Evolutionary conservation across 768 basidiomycete genomes (phyloP).

Genomic region (Tricholoma matsutake): DNA sequence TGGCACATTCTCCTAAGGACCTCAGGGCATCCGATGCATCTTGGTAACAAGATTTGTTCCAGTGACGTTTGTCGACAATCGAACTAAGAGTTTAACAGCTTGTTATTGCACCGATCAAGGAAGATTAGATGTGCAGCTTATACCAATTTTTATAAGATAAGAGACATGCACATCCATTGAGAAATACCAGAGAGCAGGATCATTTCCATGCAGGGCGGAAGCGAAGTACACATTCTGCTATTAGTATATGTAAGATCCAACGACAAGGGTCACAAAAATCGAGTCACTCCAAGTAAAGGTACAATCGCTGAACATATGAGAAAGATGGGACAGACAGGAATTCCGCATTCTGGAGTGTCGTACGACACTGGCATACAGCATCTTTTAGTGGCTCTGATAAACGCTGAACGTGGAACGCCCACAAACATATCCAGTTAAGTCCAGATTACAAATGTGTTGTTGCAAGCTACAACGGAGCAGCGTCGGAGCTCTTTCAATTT

Average conservation of each 20-base stretch:
- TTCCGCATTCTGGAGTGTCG: neutral
- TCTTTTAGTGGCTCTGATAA: too few species aligned
- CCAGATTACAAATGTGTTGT: too few species aligned
- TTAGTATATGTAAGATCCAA: neutral
- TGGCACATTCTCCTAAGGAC: too few species aligned
- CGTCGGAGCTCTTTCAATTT: neutral
- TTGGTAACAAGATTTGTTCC: neutral
- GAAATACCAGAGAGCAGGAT: too few species aligned
- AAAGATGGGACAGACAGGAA: too few species aligned
- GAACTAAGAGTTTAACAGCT: neutral
- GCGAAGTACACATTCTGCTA: neutral
- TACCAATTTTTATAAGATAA: neutral
- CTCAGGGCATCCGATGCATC: too few species aligned
- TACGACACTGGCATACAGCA: too few species aligned
- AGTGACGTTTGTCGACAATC: neutral
- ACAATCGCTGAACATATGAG: neutral
- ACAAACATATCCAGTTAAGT: too few species aligned
- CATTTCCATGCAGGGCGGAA: neutral
- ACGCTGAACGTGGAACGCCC: too few species aligned
- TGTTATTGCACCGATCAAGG: neutral
- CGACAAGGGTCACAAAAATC: neutral
- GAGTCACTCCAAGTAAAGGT: neutral
- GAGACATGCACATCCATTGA: neutral
- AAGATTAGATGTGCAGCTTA: neutral
- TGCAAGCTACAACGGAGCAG: neutral